Conservation (phyloP, 1,284 basidiomycete species). For the Ustanciosporium gigantosporum region DNA sequence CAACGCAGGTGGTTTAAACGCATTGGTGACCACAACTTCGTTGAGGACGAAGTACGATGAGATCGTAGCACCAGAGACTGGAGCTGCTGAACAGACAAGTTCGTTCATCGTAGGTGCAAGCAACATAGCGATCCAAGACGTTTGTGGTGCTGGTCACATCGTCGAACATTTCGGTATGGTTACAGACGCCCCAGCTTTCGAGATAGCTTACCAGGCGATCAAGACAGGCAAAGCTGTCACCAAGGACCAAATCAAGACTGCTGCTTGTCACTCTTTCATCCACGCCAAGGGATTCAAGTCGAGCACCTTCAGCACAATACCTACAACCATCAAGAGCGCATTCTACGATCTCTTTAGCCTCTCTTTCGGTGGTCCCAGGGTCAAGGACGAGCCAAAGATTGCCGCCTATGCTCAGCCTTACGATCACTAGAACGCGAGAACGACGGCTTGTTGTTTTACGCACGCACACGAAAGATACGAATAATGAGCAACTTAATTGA, state of each 20-base stretch:
- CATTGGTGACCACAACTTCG: conserved; percentile 53
- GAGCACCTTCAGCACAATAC: not conserved
- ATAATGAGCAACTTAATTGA: no score
- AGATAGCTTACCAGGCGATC: conserved; percentile 10
- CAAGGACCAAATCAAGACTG: not conserved
- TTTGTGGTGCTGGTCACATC: conserved; percentile 19
- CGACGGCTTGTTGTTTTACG: no score
- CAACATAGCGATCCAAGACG: conserved; percentile 21
- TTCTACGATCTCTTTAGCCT: not conserved
- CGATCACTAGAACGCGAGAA: not conserved
- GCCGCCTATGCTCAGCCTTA: not conserved
- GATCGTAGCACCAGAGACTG: conserved; percentile 50
- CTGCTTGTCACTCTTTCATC: not conserved
- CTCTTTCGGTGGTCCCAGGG: not conserved
- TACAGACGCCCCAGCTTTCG: conserved; percentile 23
- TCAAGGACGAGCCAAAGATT: not conserved
- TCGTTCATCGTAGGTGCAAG: conserved; percentile 18
- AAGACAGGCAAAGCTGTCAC: conserved; percentile 3
- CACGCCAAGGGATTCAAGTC: not conserved
- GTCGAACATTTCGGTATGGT: conserved; percentile 32
- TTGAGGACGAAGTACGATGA: conserved; percentile 44
- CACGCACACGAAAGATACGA: no score
- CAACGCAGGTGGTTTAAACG: conserved; percentile 22
- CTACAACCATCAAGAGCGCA: not conserved
- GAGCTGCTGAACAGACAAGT: conserved; percentile 1